phyloP scores from a whole-genome alignment of 2,329 filamentous ascomycete species.

The Curvularia spicifera region DNA sequence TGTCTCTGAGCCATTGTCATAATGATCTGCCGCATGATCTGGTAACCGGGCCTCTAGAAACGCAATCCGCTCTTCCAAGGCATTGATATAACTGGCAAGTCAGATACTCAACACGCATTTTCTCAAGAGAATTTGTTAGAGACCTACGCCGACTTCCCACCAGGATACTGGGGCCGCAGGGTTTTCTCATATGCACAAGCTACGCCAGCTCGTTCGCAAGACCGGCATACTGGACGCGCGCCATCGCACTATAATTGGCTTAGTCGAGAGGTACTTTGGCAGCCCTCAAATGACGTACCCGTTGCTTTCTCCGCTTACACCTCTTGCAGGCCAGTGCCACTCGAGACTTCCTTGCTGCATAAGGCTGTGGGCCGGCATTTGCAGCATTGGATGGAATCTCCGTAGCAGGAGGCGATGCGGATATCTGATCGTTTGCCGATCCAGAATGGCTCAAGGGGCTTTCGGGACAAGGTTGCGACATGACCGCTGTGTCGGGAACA shows the following conservation, averaged over 20 bases:
- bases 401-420: conserved; percentile 10
- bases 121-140: background rate
- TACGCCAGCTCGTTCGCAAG: conserved; percentile 28
- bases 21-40: conserved; percentile 35
- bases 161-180: conserved; percentile 35
- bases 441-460: conserved; percentile 8
- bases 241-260: conserved; percentile 31
- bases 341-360: conserved; percentile 25
- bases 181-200: conserved; percentile 35
- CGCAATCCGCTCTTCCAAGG: conserved; percentile 36
- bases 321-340: conserved; percentile 35
- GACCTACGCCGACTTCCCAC: conserved; percentile 35
- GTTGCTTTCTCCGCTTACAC: conserved; percentile 38
- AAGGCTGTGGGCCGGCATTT: conserved; percentile 5
- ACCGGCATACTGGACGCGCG: conserved; percentile 28
- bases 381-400: conserved; percentile 13
- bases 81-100: conserved; percentile 32
- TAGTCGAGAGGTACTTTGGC: conserved; percentile 1
- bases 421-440: conserved; percentile 1
- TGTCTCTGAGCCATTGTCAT: conserved; percentile 13
- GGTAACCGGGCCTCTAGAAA: conserved; percentile 37
- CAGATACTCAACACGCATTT: background rate
- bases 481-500: conserved; percentile 5
- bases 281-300: conserved; percentile 20
- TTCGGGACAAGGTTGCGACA: conserved; percentile 13